phyloP scores from a whole-genome alignment of 2,329 filamentous ascomycete genomes.

The Ophiocordyceps robertsii region DNA sequence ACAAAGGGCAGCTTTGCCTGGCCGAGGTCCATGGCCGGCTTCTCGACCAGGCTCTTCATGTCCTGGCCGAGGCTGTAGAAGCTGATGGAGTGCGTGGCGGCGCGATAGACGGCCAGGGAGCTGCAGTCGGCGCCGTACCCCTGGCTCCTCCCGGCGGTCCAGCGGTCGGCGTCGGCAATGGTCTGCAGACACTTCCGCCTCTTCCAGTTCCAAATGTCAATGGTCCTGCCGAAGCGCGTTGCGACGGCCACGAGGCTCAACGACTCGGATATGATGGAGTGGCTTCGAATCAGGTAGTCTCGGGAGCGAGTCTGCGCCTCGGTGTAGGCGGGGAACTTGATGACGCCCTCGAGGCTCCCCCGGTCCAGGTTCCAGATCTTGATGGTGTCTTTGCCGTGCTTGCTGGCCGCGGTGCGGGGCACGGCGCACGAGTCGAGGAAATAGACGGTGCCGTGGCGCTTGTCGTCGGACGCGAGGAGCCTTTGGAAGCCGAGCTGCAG shows the following conservation, averaged over 20 bases:
- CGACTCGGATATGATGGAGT: slow-evolving; percentile 25
- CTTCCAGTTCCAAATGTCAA: slow-evolving; percentile 27
- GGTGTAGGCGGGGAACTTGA: slow-evolving; percentile 26
- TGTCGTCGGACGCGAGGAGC: slow-evolving; percentile 12
- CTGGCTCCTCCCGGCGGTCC: slow-evolving; percentile 22
- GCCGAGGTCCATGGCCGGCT: slow-evolving; percentile 20
- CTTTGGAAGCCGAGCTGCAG: slow-evolving; percentile 6
- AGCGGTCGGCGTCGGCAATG: slow-evolving; percentile 22
- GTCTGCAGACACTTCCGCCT: slow-evolving; percentile 24
- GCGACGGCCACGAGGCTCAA: slow-evolving; percentile 23
- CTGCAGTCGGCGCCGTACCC: slow-evolving; percentile 18
- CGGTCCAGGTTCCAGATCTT: slow-evolving; percentile 82
- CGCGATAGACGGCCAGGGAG: slow-evolving; percentile 21
- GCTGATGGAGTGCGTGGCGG: slow-evolving; percentile 17
- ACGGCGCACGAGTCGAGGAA: slow-evolving; percentile 22
- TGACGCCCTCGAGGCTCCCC: slow-evolving; percentile 51
- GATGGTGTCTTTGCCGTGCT: slow-evolving; percentile 53
- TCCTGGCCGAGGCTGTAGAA: slow-evolving; percentile 16
- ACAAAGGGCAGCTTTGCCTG: slow-evolving; percentile 21
- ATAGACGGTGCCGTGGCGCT: slow-evolving; percentile 18
- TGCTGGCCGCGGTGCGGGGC: slow-evolving; percentile 20
- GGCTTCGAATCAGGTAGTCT: slow-evolving; percentile 28
- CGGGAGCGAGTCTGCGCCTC: slow-evolving; percentile 22
- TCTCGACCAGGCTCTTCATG: slow-evolving; percentile 23
- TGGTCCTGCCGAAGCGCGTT: slow-evolving; percentile 22